Base-by-base conservation (phyloP, 208 protist genomes). In the Leishmania guyanensis region DNA sequence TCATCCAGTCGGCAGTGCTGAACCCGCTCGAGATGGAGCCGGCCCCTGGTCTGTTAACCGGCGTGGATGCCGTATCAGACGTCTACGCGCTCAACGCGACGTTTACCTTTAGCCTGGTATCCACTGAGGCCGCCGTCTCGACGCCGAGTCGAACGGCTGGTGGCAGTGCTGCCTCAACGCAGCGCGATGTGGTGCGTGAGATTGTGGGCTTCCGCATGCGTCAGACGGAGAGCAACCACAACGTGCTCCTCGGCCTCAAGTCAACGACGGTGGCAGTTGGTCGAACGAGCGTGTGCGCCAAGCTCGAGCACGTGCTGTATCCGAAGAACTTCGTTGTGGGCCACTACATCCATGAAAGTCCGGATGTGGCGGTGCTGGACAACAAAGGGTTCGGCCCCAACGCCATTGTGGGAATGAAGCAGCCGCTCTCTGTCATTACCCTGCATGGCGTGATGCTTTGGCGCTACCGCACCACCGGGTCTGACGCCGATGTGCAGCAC, bases 201-300 rank as follows among this genome's bases (percentile, higher is more conserved):
- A 94, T 96, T 68, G 92, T 96, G 5, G 89, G 86, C 5, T 82
- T 96, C 22, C 89, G 90, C 43, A 83, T 97, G 74, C 94, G 92
- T 29, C 93, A 98, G 80, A 93, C 82, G 29, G 94, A 96, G 71
- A 89, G 88, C 76, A 94, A 96, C 79, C 94, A 96, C 88, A 98
- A 98, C 80, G 54, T 98, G 16, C 60, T 95, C 29, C 72, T 90
- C 5, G 93, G 92, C 16, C 69, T 86, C 29, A 92, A 93, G 84
- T 84, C 90, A 46, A 87, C 84, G 29, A 88, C 89, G 48, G 91
- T 96, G 46, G 91, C 93, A 16, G 86, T 79, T 22, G 94, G 94
- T n/a, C 89, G 93, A 46, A 94, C 90, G 33, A 91, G 91, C 78
- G 94, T 98, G 8, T 96, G 94, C 79, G 86, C 89, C 17, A 90